A percentile compares a stretch with the other conserved stretches of the same genome.
These are phyloP conservation scores for Elaeagnus macrophylla DNA, from an alignment of 306 rosid genomes.

Conservation along the genomic window DNA sequence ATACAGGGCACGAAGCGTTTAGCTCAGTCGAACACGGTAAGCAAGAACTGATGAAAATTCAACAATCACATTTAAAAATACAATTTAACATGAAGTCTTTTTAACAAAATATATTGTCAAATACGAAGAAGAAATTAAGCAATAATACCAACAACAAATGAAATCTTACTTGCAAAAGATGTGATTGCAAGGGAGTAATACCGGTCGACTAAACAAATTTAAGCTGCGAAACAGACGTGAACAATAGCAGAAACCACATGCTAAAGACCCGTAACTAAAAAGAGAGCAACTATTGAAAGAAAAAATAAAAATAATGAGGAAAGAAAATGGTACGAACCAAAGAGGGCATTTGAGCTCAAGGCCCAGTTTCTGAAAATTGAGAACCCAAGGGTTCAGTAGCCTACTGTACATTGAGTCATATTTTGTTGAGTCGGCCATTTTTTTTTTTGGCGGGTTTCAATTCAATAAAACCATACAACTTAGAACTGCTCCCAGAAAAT, in stretches of 20 bases:
- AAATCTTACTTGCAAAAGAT: constrained; percentile 69
- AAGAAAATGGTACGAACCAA: constrained; percentile 34
- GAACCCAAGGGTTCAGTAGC: constrained; percentile 53
- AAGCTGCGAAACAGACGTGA: constrained; percentile 38
- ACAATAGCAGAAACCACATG: no score
- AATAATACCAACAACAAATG: neutral
- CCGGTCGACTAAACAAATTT: constrained; percentile 43
- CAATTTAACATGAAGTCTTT: neutral
- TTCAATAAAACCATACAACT: no score
- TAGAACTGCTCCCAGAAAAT: no score
- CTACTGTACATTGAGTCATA: neutral
- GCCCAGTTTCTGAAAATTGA: constrained; percentile 67
- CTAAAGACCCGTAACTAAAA: no score
- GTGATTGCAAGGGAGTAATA: constrained; percentile 80
- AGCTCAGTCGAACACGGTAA: constrained; percentile 24
- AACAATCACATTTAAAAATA: neutral
- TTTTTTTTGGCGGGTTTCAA: no score
- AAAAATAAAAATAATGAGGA: neutral
- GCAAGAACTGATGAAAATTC: constrained; percentile 39
- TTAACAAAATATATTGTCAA: neutral
- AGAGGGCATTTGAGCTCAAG: constrained; percentile 90
- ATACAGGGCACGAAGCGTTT: constrained; percentile 50
- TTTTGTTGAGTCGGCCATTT: constrained; percentile 33
- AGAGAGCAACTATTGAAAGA: neutral
- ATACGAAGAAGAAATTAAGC: neutral